Evolutionary conservation across 2,329 filamentous ascomycete species (phyloP), one percentile per base, ranked within the genome.

Genomic region (Nemania bipapillata): DNA sequence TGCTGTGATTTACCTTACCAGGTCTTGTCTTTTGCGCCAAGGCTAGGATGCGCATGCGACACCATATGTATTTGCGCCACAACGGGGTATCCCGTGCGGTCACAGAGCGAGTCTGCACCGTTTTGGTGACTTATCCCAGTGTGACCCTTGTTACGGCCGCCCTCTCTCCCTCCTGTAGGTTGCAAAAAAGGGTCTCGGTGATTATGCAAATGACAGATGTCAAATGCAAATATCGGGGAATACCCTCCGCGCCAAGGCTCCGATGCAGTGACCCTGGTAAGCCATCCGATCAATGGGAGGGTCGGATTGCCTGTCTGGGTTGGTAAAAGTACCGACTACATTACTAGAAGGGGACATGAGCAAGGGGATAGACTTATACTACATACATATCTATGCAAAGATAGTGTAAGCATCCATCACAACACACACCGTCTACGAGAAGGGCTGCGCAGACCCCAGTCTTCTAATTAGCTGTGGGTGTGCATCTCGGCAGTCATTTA

Each of bases 191-290:
- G n/a, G n/a, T n/a, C 30, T 35, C 47, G 49, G 63, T 45, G 63
- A 53, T 54, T 50, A 63, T 70, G 55, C 47, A 60, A 53, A 52
- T 45, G 59, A 28, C 11, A 45, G 42, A 63, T 61, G 42, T 64
- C 24, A 56, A 55, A 63, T 65, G 67, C 65, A 71, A 72, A 74
- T 72, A 70, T 74, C 73, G 74, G 72, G 73, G 65, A 74, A 75
- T 73, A 71, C 61, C 64, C 61, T 68, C 71, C 70, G 68, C 70
- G 68, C 68, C 63, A 53, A 56, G 71, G 70, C 67, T 60, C 69
- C 72, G 71, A 74, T 37, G 52, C 26, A 72, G 53, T 68, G 65
- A 72, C 69, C 70, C 66, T 70, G 66, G 65, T 57, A 64, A 47
- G 49, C 61, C 58, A 65, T 50, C 63, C 49, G 66, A 57, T 58